Evolutionary conservation across 257 asterid species (phyloP).

Genomic region (Ehretia macrophylla): DNA sequence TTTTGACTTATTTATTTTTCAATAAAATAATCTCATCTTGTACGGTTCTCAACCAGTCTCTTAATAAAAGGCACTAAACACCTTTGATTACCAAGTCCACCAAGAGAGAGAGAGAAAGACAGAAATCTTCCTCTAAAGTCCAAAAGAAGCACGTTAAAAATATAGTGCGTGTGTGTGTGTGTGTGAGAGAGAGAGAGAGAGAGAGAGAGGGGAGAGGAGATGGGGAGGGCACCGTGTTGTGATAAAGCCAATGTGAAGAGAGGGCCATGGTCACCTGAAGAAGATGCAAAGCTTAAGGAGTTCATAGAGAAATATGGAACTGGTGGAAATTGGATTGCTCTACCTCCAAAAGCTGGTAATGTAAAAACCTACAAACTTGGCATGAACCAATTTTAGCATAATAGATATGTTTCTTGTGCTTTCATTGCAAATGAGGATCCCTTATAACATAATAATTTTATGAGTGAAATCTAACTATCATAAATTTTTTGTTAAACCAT

Average conservation of each 20-base stretch:
- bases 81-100: conserved; percentile 14
- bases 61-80: conserved; percentile 22
- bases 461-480: no score
- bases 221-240: conserved; percentile 99
- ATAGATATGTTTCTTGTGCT: no score
- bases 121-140: neutral
- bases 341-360: conserved; percentile 84
- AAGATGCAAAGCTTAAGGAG: conserved; percentile 83
- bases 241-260: conserved; percentile 88
- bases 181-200: neutral
- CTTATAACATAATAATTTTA: no score
- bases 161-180: neutral
- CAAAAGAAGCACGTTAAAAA: neutral
- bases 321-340: conserved; percentile 82
- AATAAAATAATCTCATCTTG: conserved; percentile 13
- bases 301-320: conserved; percentile 72
- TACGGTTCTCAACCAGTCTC: conserved; percentile 12
- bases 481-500: no score
- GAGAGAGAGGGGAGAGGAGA: conserved; percentile 14
- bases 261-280: conserved; percentile 98
- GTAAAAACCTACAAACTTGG: no score
- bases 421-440: no score
- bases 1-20: conserved; percentile 35
- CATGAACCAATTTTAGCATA: no score
- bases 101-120: neutral